A percentile compares a stretch with the other conserved stretches of the same genome.
Evolutionary conservation across 768 basidiomycete species (phyloP).

Genomic region (Boletellus ananiceps): DNA sequence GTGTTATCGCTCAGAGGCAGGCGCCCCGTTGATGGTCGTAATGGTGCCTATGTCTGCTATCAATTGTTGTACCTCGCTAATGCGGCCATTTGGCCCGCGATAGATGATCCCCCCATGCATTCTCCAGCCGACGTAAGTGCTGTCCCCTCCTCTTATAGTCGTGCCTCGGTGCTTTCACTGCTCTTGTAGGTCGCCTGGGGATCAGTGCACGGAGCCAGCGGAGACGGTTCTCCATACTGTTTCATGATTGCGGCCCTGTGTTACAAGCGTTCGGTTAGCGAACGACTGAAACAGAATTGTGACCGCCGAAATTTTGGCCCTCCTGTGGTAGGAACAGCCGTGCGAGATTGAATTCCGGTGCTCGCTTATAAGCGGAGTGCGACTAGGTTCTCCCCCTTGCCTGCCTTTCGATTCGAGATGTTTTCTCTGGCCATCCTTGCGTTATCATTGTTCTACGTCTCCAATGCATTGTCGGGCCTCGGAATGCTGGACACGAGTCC

Average conservation of each 20-base stretch:
- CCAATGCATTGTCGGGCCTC: constrained; percentile 2
- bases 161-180: background rate
- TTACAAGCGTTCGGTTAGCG: background rate
- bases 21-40: too few species aligned
- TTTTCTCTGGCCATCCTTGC: constrained; percentile 5
- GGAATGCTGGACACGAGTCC: background rate
- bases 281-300: background rate
- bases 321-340: background rate
- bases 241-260: background rate
- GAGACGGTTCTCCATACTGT: background rate
- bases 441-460: constrained; percentile 5
- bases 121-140: too few species aligned
- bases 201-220: background rate
- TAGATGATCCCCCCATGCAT: too few species aligned
- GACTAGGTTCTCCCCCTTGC: too few species aligned
- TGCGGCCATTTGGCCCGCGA: too few species aligned
- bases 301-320: background rate
- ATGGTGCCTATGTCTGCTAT: too few species aligned
- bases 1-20: constrained; percentile 27
- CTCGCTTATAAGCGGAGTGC: constrained; percentile 8
- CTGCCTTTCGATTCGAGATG: background rate
- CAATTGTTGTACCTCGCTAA: too few species aligned
- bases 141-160: background rate
- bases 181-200: background rate
- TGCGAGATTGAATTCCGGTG: background rate